Evolutionary conservation across 2,329 filamentous ascomycete species (phyloP).

Genomic region (Colletotrichum navitas): DNA sequence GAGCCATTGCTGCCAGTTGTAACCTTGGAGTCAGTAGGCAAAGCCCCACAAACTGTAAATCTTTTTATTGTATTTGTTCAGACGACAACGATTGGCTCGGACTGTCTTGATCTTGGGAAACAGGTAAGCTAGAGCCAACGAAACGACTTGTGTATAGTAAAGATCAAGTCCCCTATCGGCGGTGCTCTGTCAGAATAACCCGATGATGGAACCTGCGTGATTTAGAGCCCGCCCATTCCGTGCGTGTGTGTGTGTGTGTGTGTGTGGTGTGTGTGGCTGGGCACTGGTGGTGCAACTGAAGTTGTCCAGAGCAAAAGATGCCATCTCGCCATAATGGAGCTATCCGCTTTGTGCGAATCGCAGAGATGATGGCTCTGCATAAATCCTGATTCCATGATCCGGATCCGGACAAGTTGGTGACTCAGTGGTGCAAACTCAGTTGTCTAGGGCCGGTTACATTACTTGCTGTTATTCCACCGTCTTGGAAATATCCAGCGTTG

Average conservation of each 20-base stretch:
- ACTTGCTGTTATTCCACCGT: background rate
- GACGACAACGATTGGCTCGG: background rate
- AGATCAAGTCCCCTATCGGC: background rate
- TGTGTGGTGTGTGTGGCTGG: background rate
- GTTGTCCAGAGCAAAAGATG: background rate
- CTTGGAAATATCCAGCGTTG: background rate
- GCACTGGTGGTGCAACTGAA: conserved; percentile 1
- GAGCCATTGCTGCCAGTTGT: no score
- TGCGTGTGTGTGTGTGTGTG: background rate
- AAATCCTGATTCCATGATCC: background rate
- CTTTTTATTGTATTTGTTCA: background rate
- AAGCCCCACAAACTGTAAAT: background rate
- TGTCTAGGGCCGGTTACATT: no score
- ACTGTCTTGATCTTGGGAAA: background rate
- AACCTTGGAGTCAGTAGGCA: background rate
- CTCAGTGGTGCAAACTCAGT: no score
- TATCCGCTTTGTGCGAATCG: background rate
- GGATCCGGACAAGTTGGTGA: background rate
- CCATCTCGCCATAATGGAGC: background rate
- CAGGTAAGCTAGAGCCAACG: background rate
- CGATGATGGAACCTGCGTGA: background rate
- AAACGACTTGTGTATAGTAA: background rate
- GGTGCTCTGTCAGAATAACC: background rate
- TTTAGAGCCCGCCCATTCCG: no score
- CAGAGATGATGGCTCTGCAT: background rate